Evolutionary conservation across 805 yeast genomes (phyloP).

Genomic region (Ogataea haglerorum): DNA sequence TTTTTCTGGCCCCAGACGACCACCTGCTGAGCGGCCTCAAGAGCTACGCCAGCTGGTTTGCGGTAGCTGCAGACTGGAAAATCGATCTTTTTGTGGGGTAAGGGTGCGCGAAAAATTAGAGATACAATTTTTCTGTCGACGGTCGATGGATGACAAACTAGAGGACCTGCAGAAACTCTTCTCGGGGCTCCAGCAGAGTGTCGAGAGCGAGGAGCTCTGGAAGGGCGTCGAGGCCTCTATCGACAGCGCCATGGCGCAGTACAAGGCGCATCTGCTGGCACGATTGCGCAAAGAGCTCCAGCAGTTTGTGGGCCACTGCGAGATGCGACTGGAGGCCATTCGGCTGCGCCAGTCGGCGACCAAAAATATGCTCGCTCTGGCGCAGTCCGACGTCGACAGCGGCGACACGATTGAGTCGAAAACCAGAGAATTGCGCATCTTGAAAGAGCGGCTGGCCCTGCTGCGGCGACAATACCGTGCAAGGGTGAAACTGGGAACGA

Average conservation of each 20-base stretch:
- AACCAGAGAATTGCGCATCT: conserved; percentile 2
- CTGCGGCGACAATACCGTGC: conserved; percentile 4
- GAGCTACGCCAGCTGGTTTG: conserved; percentile 16
- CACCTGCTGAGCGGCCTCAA: conserved; percentile 13
- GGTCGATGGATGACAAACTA: conserved; percentile 9
- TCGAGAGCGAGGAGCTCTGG: conserved; percentile 3
- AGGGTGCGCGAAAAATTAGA: neutral
- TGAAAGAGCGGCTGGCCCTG: conserved; percentile 2
- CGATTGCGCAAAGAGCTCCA: conserved; percentile 1
- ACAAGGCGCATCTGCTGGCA: neutral
- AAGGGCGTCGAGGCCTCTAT: neutral
- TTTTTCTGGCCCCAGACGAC: conserved; percentile 4
- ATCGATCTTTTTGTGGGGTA: conserved; percentile 15
- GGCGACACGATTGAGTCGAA: conserved; percentile 1
- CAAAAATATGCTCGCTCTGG: conserved; percentile 3
- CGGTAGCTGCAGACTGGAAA: conserved; percentile 11
- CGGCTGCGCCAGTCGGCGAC: conserved; percentile 2
- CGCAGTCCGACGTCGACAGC: neutral
- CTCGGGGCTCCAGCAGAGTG: neutral
- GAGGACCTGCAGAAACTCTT: neutral
- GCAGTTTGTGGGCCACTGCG: neutral
- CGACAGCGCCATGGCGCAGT: conserved; percentile 1
- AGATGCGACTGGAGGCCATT: neutral
- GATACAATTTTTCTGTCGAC: conserved; percentile 2
- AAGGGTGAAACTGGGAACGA: neutral